Conservation (phyloP, 768 basidiomycete genomes). For the Tremella fuciformis region DNA sequence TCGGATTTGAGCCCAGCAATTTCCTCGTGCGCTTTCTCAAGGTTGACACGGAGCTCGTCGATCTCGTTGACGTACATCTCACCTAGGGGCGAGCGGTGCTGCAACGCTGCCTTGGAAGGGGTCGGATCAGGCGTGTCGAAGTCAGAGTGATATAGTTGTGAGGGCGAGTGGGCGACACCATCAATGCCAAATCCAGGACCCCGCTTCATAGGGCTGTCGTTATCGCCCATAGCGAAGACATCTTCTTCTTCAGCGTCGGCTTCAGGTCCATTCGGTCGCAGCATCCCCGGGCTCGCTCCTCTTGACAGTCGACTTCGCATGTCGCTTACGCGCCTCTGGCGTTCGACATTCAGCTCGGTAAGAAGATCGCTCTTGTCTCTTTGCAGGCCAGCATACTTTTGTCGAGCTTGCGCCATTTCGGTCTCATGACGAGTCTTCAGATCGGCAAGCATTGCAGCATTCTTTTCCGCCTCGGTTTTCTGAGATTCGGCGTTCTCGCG, state of each 20-base stretch:
- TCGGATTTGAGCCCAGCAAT: slow-evolving; percentile 35
- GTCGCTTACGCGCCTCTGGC: slow-evolving; percentile 32
- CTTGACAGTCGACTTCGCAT: slow-evolving; percentile 27
- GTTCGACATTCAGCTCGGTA: slow-evolving; percentile 63
- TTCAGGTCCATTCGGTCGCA: slow-evolving; percentile 26
- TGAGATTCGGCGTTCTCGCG: slow-evolving; percentile 76
- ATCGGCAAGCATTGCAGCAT: slow-evolving; percentile 64
- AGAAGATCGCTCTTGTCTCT: slow-evolving; percentile 92
- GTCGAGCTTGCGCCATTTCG: slow-evolving; percentile 85
- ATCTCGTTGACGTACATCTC: slow-evolving; percentile 48
- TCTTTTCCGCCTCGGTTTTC: slow-evolving; percentile 79
- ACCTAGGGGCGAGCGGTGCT: slow-evolving; percentile 41
- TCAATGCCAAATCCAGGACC: slow-evolving; percentile 50
- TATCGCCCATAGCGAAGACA: slow-evolving; percentile 46
- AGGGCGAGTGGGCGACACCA: slow-evolving; percentile 46
- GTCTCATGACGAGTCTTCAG: slow-evolving; percentile 90
- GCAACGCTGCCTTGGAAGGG: slow-evolving; percentile 35
- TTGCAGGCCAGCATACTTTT: slow-evolving; percentile 77
- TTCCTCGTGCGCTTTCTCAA: slow-evolving; percentile 44
- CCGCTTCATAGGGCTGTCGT: slow-evolving; percentile 40
- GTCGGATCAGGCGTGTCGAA: slow-evolving; percentile 49
- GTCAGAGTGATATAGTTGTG: slow-evolving; percentile 46
- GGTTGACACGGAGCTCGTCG: slow-evolving; percentile 37
- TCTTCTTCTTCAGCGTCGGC: slow-evolving; percentile 47
- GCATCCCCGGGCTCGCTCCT: slow-evolving; percentile 39